These are phyloP conservation scores for Endogone sp. DNA, from an alignment of 192 early-diverging fungal genomes.

Conservation along the genomic window DNA sequence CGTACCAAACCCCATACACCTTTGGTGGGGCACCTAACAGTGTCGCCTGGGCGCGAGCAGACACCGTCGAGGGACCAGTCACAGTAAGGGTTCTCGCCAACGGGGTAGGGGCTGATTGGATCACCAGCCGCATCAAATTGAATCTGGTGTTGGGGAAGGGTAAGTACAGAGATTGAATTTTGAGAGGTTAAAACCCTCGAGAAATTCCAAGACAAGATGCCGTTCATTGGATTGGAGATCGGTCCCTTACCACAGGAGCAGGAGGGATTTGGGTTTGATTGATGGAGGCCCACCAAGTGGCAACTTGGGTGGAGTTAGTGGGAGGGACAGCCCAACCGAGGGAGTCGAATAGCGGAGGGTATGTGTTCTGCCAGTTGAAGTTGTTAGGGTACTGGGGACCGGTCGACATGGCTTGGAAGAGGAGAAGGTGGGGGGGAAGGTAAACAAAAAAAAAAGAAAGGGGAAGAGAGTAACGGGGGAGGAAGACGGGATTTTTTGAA, in stretches of 20 bases:
- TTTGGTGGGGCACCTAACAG: background rate
- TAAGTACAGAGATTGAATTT: too few relatives aligned
- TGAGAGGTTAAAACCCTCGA: too few relatives aligned
- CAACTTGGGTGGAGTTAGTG: background rate
- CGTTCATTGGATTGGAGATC: too few relatives aligned
- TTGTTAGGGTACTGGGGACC: background rate
- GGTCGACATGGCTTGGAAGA: background rate
- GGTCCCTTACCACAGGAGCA: background rate
- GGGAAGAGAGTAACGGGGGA: too few relatives aligned
- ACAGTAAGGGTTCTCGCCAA: background rate
- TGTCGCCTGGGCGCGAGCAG: background rate
- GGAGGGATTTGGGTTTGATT: background rate
- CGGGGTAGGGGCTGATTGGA: background rate
- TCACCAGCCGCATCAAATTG: too few relatives aligned
- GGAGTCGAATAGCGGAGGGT: background rate
- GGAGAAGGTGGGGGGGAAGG: too few relatives aligned
- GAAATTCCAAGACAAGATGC: too few relatives aligned
- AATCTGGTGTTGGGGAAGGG: too few relatives aligned
- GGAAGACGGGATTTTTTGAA: too few relatives aligned
- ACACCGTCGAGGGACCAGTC: background rate
- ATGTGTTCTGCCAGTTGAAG: background rate
- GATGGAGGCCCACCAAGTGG: background rate
- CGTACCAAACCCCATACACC: background rate
- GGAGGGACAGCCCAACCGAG: background rate
- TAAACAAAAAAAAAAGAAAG: too few relatives aligned